Base-by-base conservation (phyloP, 164 flowering plant species). In the Vitis cinerea region DNA sequence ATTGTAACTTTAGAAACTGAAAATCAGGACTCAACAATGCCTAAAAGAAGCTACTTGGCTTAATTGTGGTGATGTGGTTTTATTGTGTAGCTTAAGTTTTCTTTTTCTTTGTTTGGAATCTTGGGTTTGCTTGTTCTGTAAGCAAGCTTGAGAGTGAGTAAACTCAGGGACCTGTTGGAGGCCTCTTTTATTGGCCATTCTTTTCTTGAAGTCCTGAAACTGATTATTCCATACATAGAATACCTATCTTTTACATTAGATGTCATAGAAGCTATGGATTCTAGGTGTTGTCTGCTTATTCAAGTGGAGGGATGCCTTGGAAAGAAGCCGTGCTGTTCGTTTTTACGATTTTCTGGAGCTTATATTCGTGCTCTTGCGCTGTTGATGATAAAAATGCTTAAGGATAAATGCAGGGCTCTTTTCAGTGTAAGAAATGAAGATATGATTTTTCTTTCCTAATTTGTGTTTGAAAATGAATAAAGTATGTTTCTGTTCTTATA, bases 61-160 rank as follows among this genome's bases (percentile, higher is more conserved):
- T 37, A 37, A 37, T 37, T 37, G 19, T n/a, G 65, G 9, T 48
- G 9, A 44, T 30, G 29, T 52, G 59, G 13, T 66, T 61, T 64
- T 2, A 48, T 73, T 68, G 51, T 54, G 47, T 70, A 59, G 70
- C n/a, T 52, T 70, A 61, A 60, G 59, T 50, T 71, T 73, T 23
- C 55, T 74, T 71, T 67, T 50, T 49, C n/a, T 71, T 55, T 58
- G 69, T 62, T 15, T 59, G 71, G 87, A 83, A 83, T 75, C 74
- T 80, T 50, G 59, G 53, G 65, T 64, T 79, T 80, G 64, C 87
- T 84, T 84, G 66, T 63, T 50, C 14, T 48, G 50, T 67, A 78
- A 82, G 83, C 75, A 54, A 83, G 76, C 66, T 49, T 71, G 55
- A 44, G 57, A 66, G 56, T 13, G 58, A 31, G 65, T 50, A 47